Evolutionary conservation across 352 stramenopile genomes (phyloP).

Genomic region (Globisporangium mamillatum): DNA sequence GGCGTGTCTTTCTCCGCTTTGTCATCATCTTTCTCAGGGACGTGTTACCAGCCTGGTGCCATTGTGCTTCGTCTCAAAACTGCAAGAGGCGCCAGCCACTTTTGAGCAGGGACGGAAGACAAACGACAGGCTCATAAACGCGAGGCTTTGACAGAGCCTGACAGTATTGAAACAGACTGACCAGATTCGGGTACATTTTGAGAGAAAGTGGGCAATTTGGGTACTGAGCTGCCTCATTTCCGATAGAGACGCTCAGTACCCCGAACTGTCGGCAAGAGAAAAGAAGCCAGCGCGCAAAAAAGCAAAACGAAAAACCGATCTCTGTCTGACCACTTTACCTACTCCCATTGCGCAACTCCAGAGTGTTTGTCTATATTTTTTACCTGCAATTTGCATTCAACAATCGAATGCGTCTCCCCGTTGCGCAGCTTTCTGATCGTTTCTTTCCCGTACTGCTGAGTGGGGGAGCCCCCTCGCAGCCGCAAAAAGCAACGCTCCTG

Average conservation of each 20-base stretch:
- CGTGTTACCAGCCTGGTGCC: background rate
- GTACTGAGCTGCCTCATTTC: background rate
- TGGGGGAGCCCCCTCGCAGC: conserved; percentile 1
- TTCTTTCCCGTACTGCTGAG: background rate
- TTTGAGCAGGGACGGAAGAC: background rate
- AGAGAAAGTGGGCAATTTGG: background rate
- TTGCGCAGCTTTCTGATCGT: background rate
- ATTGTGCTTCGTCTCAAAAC: conserved; percentile 7
- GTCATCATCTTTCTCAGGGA: background rate
- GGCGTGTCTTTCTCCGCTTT: background rate
- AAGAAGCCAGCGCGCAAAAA: background rate
- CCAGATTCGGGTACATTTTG: background rate
- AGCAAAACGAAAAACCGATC: conserved; percentile 3
- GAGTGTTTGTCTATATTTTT: background rate
- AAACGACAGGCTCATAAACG: background rate
- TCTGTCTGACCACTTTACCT: conserved; percentile 8
- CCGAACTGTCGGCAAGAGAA: background rate
- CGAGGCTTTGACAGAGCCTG: background rate
- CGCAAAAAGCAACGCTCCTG: background rate
- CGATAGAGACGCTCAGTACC: background rate
- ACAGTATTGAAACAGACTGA: background rate
- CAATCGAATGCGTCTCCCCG: background rate
- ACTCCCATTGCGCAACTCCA: conserved; percentile 7
- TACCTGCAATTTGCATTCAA: background rate
- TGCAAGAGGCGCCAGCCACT: background rate